Percentiles rank a stretch among this genome's conserved stretches.
These are phyloP conservation scores for Brettanomyces bruxellensis DNA, from an alignment of 805 yeast species.

Conservation along the genomic window DNA sequence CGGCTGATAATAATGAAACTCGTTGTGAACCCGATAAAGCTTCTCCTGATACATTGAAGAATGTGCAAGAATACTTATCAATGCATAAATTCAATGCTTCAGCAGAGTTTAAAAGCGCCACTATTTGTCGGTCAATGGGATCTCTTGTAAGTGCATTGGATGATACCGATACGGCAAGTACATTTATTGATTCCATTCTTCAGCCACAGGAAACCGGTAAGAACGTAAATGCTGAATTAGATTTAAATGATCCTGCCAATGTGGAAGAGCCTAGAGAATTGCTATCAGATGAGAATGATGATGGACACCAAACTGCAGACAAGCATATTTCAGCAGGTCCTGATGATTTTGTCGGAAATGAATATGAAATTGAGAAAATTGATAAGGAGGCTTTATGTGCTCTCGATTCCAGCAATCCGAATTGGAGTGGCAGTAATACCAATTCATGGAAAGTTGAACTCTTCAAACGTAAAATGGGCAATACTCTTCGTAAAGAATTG, in stretches of 20 bases:
- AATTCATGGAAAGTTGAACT: conserved; percentile 2
- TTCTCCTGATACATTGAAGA: background rate
- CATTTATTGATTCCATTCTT: conserved; percentile 4
- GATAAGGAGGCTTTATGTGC: background rate
- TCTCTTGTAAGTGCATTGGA: conserved; percentile 1
- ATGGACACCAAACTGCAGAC: no score
- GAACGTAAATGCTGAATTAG: background rate
- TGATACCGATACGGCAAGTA: background rate
- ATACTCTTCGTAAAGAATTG: background rate
- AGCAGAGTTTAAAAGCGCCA: background rate
- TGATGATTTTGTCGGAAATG: background rate
- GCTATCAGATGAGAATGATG: background rate
- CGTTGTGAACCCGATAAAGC: background rate
- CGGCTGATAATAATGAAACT: no score
- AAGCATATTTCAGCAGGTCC: no score
- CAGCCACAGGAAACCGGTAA: conserved; percentile 23
- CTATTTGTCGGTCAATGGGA: conserved; percentile 1
- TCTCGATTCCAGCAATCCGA: background rate
- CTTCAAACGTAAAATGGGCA: background rate
- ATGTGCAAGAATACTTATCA: background rate
- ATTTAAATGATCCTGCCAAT: conserved; percentile 1
- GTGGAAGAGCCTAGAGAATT: background rate
- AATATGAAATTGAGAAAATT: background rate
- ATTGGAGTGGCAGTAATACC: background rate
- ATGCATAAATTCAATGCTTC: background rate